Conservation (phyloP, 1,284 basidiomycete genomes). For the Ustilago shanxiensis region DNA sequence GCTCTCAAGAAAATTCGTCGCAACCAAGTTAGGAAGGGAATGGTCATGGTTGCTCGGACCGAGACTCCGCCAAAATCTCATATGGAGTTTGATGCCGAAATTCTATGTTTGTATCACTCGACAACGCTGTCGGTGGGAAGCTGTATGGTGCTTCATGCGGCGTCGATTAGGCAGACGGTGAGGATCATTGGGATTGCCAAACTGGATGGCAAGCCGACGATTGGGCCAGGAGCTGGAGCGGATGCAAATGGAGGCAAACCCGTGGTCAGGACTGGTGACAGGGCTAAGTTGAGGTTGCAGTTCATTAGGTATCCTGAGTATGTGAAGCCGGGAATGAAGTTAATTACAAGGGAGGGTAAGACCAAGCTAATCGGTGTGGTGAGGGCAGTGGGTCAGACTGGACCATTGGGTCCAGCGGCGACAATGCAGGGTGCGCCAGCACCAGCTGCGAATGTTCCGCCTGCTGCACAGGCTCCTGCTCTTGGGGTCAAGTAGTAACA, state of each 20-base stretch:
- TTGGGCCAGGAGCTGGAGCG: conserved; percentile 5
- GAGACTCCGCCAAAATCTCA: conserved; percentile 54
- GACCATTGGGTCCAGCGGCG: conserved; percentile 21
- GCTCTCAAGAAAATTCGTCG: conserved; percentile 90
- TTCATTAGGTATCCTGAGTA: conserved; percentile 65
- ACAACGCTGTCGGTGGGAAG: conserved; percentile 66
- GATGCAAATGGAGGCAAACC: conserved; percentile 53
- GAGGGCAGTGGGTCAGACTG: conserved; percentile 54
- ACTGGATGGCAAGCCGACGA: conserved; percentile 51
- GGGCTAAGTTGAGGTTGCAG: conserved; percentile 63
- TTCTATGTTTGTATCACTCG: conserved; percentile 68
- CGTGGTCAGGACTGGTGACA: conserved; percentile 66
- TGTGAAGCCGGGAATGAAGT: conserved; percentile 65
- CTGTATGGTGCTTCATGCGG: conserved; percentile 68
- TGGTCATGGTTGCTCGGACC: conserved; percentile 74
- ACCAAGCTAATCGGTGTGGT: conserved; percentile 67
- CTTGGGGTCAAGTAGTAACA: conserved; percentile 43
- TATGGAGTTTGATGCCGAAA: conserved; percentile 67
- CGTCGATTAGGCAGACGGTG: conserved; percentile 67
- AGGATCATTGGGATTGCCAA: conserved; percentile 64
- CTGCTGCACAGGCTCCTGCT: conserved; percentile 37
- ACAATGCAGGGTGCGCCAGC: conserved; percentile 1
- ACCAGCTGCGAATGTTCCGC: conserved; percentile 17
- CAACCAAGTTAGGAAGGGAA: conserved; percentile 86
- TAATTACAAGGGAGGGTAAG: conserved; percentile 67